A percentile compares a stretch with the other conserved stretches of the same genome.
Conservation (phyloP, 345 rosid genomes). For the Bruguiera parviflora region DNA sequence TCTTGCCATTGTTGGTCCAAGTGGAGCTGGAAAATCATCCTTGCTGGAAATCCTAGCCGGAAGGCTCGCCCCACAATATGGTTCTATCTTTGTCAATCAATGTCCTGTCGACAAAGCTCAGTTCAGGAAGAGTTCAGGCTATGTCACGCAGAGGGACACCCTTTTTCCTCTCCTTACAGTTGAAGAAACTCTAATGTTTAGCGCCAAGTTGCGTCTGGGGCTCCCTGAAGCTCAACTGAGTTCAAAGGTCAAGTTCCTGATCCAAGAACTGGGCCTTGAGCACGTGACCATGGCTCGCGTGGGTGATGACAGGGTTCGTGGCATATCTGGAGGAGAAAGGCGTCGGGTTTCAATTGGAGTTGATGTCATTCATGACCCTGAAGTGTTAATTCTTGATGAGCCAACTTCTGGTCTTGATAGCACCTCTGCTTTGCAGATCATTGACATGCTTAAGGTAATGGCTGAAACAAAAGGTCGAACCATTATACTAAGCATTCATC, state of each 20-base stretch:
- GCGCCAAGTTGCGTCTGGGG: slow-evolving; percentile 72
- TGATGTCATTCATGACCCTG: slow-evolving; percentile 83
- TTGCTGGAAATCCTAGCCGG: slow-evolving; percentile 80
- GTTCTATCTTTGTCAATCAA: slow-evolving; percentile 61
- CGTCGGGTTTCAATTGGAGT: slow-evolving; percentile 95
- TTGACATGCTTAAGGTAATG: slow-evolving; percentile 85
- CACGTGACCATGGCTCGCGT: slow-evolving; percentile 66
- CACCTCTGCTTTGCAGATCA: slow-evolving; percentile 73
- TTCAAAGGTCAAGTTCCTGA: slow-evolving; percentile 57
- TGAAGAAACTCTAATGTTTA: slow-evolving; percentile 87
- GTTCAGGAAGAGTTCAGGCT: slow-evolving; percentile 76
- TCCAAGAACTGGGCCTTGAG: slow-evolving; percentile 78
- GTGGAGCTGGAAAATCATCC: slow-evolving; percentile 94
- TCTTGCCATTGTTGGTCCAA: slow-evolving; percentile 90
- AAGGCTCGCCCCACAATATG: slow-evolving; percentile 52
- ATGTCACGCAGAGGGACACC: slow-evolving; percentile 82
- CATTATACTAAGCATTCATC: slow-evolving; percentile 76
- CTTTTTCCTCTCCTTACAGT: slow-evolving; percentile 91
- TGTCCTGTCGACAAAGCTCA: slow-evolving; percentile 52
- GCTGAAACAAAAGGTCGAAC: slow-evolving; percentile 79
- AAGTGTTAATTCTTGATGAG: slow-evolving; percentile 88
- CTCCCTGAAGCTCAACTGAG: slow-evolving; percentile 50
- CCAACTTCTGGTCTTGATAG: slow-evolving; percentile 98
- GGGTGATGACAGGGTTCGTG: slow-evolving; percentile 79
- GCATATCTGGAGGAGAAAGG: slow-evolving; percentile 95